Evolutionary conservation across 192 early-diverging fungal genomes (phyloP).

Genomic region (Gorgonomyces haynaldii): DNA sequence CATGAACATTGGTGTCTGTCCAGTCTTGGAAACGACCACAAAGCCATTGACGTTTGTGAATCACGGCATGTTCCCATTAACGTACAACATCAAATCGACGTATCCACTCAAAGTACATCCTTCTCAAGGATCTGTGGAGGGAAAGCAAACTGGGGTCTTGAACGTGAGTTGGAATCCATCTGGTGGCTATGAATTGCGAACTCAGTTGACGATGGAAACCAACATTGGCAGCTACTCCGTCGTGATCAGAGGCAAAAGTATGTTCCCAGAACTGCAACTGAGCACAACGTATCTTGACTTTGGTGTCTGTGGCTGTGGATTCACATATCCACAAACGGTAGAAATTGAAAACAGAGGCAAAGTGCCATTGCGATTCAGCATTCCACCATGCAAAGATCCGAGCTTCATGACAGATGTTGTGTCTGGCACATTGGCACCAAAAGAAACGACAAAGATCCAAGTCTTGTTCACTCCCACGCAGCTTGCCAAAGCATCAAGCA

Average conservation of each 20-base stretch:
- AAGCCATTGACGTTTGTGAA: conserved; percentile 37
- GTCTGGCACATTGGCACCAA: conserved; percentile 29
- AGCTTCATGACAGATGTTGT: conserved; percentile 29
- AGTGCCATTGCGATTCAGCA: conserved; percentile 42
- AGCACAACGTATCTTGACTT: conserved; percentile 44
- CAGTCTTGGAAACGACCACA: conserved; percentile 40
- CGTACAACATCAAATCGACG: conserved; percentile 28
- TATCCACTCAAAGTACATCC: conserved; percentile 48
- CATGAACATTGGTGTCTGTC: conserved; percentile 46
- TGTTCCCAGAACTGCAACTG: conserved; percentile 46
- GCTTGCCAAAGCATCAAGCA: conserved; percentile 31
- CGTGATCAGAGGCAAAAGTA: conserved; percentile 41
- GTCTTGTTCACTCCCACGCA: conserved; percentile 36
- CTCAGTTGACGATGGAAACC: conserved; percentile 36
- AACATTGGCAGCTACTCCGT: conserved; percentile 51
- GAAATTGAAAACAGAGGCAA: conserved; percentile 42
- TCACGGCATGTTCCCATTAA: conserved; percentile 44
- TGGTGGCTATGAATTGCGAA: conserved; percentile 50
- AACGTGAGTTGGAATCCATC: conserved; percentile 44
- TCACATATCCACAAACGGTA: conserved; percentile 36
- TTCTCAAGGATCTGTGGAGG: conserved; percentile 25
- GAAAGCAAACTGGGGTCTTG: conserved; percentile 25
- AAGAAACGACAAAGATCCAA: conserved; percentile 30
- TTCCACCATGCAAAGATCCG: conserved; percentile 33
- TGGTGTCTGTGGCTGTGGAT: conserved; percentile 47